A percentile compares a stretch with the other conserved stretches of the same genome.
phyloP scores from a whole-genome alignment of 2,329 filamentous ascomycete genomes.

The Neurospora sp. region DNA sequence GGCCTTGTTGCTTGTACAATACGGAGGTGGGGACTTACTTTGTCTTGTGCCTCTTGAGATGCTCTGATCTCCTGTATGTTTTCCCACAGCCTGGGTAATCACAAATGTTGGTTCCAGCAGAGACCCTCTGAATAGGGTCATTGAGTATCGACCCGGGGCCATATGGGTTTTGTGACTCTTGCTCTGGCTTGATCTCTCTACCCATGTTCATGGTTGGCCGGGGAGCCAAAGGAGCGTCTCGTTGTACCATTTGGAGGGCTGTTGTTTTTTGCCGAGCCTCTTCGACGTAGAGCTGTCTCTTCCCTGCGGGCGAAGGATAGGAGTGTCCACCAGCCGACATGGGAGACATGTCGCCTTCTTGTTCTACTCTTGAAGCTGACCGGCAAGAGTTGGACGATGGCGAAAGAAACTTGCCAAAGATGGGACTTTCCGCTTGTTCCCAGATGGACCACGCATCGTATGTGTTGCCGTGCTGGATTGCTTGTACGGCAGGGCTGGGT shows the following conservation, averaged over 20 bases:
- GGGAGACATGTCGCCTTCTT: neutral
- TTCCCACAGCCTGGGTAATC: slow-evolving; percentile 32
- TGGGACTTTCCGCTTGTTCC: slow-evolving; percentile 14
- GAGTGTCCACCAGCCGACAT: neutral
- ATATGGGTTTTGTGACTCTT: neutral
- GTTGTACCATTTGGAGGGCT: slow-evolving; percentile 33
- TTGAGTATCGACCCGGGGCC: neutral
- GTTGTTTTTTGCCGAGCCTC: slow-evolving; percentile 34
- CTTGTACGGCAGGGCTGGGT: slow-evolving; percentile 1
- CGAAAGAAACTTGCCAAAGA: slow-evolving; percentile 10
- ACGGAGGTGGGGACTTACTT: slow-evolving; percentile 31
- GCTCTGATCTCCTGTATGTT: slow-evolving; percentile 37
- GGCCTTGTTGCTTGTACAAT: neutral
- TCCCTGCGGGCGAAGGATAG: slow-evolving; percentile 17
- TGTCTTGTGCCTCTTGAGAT: slow-evolving; percentile 44
- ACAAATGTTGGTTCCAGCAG: slow-evolving; percentile 23
- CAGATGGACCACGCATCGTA: slow-evolving; percentile 8
- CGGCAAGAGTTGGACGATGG: neutral
- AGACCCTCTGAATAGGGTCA: neutral
- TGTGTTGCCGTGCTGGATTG: slow-evolving; percentile 4
- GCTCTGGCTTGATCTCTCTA: neutral
- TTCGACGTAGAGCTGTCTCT: slow-evolving; percentile 31
- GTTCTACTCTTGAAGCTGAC: neutral
- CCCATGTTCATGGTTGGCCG: slow-evolving; percentile 17
- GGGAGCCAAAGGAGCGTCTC: neutral